phyloP scores from a whole-genome alignment of 805 yeast species.

The Ogataea populi-albae region DNA sequence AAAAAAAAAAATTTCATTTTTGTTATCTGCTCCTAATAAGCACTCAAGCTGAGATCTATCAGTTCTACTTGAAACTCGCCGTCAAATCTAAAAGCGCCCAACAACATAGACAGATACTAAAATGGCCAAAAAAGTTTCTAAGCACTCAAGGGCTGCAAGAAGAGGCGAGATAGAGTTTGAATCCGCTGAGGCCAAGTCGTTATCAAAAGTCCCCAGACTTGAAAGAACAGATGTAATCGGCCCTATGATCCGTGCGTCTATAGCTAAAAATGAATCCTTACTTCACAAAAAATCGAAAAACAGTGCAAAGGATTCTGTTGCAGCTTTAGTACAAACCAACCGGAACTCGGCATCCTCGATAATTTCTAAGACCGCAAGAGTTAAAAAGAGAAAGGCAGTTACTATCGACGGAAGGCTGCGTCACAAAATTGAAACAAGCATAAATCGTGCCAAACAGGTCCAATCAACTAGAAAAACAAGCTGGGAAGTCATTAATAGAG shows the following conservation, averaged over 20 bases:
- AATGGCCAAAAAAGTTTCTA: slow-evolving; percentile 45
- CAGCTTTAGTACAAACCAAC: no score
- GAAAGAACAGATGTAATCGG: slow-evolving; percentile 58
- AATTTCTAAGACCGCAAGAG: slow-evolving; percentile 31
- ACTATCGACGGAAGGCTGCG: slow-evolving; percentile 54
- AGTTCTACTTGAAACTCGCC: no score
- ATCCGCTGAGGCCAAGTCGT: slow-evolving; percentile 39
- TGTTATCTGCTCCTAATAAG: no score
- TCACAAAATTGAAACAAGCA: slow-evolving; percentile 62
- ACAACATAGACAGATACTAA: no score
- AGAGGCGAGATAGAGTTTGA: slow-evolving; percentile 49
- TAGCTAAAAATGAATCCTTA: slow-evolving; percentile 58
- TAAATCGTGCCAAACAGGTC: slow-evolving; percentile 59
- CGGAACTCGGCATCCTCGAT: slow-evolving; percentile 22
- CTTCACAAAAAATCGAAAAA: slow-evolving; percentile 54
- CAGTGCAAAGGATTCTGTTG: slow-evolving; percentile 19
- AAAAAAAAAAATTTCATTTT: no score
- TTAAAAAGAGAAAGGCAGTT: slow-evolving; percentile 46
- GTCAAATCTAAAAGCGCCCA: no score
- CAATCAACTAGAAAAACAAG: slow-evolving; percentile 63
- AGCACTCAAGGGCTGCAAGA: slow-evolving; percentile 76
- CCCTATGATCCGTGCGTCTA: slow-evolving; percentile 63
- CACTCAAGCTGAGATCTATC: no score
- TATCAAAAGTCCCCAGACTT: slow-evolving; percentile 54
- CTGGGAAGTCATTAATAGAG: slow-evolving; percentile 67